These are phyloP conservation scores for Penicillium nordicum DNA, from an alignment of 2,329 filamentous ascomycete genomes.

Conservation along the genomic window DNA sequence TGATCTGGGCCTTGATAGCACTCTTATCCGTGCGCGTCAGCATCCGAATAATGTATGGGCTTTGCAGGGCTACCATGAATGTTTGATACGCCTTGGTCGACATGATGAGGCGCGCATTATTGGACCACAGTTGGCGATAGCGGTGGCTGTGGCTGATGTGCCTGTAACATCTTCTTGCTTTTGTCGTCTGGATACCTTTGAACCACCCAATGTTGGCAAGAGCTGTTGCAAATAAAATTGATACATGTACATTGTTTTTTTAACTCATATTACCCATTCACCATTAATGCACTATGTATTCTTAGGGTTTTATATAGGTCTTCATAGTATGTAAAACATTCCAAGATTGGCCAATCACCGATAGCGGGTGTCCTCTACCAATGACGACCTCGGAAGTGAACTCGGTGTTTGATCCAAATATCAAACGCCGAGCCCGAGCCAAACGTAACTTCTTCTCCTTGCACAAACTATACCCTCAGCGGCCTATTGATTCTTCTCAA, in stretches of 20 bases:
- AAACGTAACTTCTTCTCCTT: neutral
- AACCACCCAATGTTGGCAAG: constrained; percentile 7
- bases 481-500: neutral
- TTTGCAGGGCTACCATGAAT: constrained; percentile 70
- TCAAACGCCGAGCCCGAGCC: neutral
- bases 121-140: constrained; percentile 50
- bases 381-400: neutral
- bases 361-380: neutral
- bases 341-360: neutral
- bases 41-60: constrained; percentile 75
- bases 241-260: neutral
- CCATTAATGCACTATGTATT: neutral
- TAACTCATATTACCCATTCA: neutral
- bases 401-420: neutral
- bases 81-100: constrained; percentile 55
- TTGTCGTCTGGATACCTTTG: constrained; percentile 40
- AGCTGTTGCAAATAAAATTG: constrained; percentile 11
- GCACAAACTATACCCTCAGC: neutral
- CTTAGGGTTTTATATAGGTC: neutral
- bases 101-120: constrained; percentile 49
- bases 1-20: constrained; percentile 59
- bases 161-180: constrained; percentile 58
- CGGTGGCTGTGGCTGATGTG: constrained; percentile 58
- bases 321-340: too few relatives aligned
- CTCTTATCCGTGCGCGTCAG: constrained; percentile 60